Evolutionary conservation across 1,139 yeast species (phyloP), one percentile per base, ranked within the genome.

Genomic region (Pichia sp.): DNA sequence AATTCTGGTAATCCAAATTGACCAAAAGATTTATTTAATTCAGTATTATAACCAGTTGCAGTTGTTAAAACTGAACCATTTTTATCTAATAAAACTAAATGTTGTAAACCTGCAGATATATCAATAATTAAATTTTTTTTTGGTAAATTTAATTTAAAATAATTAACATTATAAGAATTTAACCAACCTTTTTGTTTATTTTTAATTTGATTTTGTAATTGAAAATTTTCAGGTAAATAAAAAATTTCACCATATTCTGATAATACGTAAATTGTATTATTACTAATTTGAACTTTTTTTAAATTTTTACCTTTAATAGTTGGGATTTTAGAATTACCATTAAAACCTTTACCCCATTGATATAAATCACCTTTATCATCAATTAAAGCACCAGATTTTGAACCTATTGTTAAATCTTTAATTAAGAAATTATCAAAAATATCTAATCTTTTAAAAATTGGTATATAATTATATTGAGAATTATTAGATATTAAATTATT

Each of bases 1-100:
- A 70, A 75, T 12, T 68, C 63, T 0, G 95, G 94, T 23, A 86
- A 62, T 12, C 97, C 97, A 63, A 74, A 86, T 64, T 90, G 97
- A 6, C 97, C 97, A 53, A 59, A 59, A 35, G 82, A 73, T 64
- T 75, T 62, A 25, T 53, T 50, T 46, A 57, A 6, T 22, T 46
- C 36, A 1, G 43, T 44, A 30, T 45, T 38, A 20, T 48, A 44
- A 0, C 81, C 80, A 0, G 94, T 76, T 12, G 85, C 73, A 8
- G 80, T 71, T 1, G 86, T 70, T 54, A 73, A 84, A 0, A 86
- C 78, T 35, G 78, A 70, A 0, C 94, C 92, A n/a, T 69, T 60
- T 37, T 72, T 67, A 0, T 85, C 73, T 40, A 87, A 63, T 11
- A 84, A 64, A 25, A 86, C 69, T 16, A 89, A 59, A 63, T 92